A percentile compares a stretch with the other conserved stretches of the same genome.
Evolutionary conservation across 257 asterid genomes (phyloP).

Genomic region (Nyctanthes arbortristis): DNA sequence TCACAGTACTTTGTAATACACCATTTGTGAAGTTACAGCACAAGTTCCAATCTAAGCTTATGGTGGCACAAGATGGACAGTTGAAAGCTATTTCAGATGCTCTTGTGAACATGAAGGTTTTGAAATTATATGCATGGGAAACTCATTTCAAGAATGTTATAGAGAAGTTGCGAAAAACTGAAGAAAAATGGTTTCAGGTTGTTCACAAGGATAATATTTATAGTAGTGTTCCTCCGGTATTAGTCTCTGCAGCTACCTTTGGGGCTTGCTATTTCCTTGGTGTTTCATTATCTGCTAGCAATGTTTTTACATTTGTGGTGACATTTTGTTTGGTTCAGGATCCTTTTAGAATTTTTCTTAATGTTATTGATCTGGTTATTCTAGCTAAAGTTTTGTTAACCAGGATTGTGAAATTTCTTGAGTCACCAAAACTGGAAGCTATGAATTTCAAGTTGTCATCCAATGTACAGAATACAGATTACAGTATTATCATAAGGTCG

Average conservation of each 20-base stretch:
- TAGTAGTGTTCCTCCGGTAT: slow-evolving; percentile 75
- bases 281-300: slow-evolving; percentile 73
- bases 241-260: slow-evolving; percentile 90
- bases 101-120: slow-evolving; percentile 82
- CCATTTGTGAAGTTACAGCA: slow-evolving; percentile 92
- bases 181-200: slow-evolving; percentile 73
- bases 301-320: slow-evolving; percentile 89
- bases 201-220: slow-evolving; percentile 75
- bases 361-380: slow-evolving; percentile 80
- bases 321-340: slow-evolving; percentile 88
- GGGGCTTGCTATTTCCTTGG: slow-evolving; percentile 85
- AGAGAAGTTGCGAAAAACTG: slow-evolving; percentile 51
- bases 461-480: slow-evolving; percentile 21
- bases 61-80: slow-evolving; percentile 84
- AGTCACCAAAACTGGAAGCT: slow-evolving; percentile 70
- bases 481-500: slow-evolving; percentile 43
- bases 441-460: slow-evolving; percentile 38
- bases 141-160: slow-evolving; percentile 64
- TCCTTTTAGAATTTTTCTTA: slow-evolving; percentile 84
- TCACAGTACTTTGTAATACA: slow-evolving; percentile 74
- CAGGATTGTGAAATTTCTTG: slow-evolving; percentile 71
- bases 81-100: slow-evolving; percentile 80
- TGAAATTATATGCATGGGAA: slow-evolving; percentile 94
- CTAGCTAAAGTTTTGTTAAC: slow-evolving; percentile 83
- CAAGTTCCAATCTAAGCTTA: slow-evolving; percentile 73